Conservation (phyloP, 2,329 filamentous ascomycete genomes). For the Colletotrichum sp. region DNA sequence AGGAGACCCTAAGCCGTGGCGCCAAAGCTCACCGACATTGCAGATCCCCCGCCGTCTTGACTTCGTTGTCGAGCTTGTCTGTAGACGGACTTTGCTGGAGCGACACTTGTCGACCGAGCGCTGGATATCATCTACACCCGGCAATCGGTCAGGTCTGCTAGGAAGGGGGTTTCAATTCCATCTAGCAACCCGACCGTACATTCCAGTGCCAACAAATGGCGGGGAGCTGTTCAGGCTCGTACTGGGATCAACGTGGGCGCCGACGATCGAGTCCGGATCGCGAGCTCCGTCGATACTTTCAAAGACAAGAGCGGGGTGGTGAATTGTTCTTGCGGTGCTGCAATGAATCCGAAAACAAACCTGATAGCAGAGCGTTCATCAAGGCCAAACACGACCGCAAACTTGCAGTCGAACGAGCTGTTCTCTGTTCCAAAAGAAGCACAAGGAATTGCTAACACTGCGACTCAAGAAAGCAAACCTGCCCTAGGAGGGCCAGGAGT, state of each 20-base stretch:
- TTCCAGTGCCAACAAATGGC: background rate
- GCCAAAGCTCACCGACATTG: background rate
- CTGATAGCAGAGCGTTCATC: background rate
- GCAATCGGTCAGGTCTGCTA: background rate
- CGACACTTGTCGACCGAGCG: background rate
- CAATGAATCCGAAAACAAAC: background rate
- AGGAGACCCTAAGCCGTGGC: background rate
- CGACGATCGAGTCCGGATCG: background rate
- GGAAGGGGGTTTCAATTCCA: background rate
- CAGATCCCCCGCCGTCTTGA: conserved; percentile 1
- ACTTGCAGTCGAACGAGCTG: background rate
- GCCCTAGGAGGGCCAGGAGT: background rate
- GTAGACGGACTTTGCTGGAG: background rate
- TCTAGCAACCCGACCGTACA: background rate
- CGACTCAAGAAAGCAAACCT: background rate
- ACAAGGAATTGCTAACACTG: background rate
- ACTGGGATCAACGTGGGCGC: background rate
- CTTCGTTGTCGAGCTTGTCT: background rate
- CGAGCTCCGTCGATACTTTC: background rate
- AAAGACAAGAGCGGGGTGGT: background rate
- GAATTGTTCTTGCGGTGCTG: background rate
- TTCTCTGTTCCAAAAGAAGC: background rate
- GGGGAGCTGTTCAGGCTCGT: background rate
- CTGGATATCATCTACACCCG: background rate
- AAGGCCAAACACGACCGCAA: background rate